Evolutionary conservation across 2,329 filamentous ascomycete species (phyloP), one percentile per base, ranked within the genome.

Genomic region (Neocucurbitaria cava): DNA sequence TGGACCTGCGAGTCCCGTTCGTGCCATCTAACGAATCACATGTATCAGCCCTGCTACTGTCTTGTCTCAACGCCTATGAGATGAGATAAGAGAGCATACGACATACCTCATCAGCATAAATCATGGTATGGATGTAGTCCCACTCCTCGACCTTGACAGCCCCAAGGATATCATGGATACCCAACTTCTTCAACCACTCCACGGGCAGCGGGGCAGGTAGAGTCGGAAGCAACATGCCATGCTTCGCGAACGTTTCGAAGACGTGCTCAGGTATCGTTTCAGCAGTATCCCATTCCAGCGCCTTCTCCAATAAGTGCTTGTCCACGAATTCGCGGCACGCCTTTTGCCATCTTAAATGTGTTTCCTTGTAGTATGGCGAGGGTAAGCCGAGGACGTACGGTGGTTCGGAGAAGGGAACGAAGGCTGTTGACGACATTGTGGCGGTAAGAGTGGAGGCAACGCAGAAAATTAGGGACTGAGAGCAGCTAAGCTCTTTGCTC

Each of bases 391-490:
- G 81, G 42, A 92, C 81, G 77, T 88, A 92, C 1, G 89, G 83
- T 1, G 89, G 89, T 65, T 92, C 89, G 5, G 87, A 87, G 77
- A 92, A 90, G 46, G 89, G 89, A 23, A 90, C 53, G 48, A 71
- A 62, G 38, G 71, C 64, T 11, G 59, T 65, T 20, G 70, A 62
- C 6, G 69, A 66, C 71, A 73, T 74, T n/a, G 43, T 62, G 56
- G 41, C 17, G 42, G 24, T n/a, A 43, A 33, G 42, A 6, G 21
- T 23, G 17, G 7, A 11, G 9, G 11, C 4, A 10, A 9, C 17
- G 33, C 8, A 18, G 18, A 24, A 47, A 3, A 30, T 20, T 33
- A 18, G n/a, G n/a, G n/a, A n/a, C n/a, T n/a, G n/a, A n/a, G 50
- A 53, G 50, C 50, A 44, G 26, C 26, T 17, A 8, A 18, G 40